Percentiles rank a stretch among this genome's conserved stretches.
phyloP scores from a whole-genome alignment of 306 rosid genomes.

The Vigna hirtella region DNA sequence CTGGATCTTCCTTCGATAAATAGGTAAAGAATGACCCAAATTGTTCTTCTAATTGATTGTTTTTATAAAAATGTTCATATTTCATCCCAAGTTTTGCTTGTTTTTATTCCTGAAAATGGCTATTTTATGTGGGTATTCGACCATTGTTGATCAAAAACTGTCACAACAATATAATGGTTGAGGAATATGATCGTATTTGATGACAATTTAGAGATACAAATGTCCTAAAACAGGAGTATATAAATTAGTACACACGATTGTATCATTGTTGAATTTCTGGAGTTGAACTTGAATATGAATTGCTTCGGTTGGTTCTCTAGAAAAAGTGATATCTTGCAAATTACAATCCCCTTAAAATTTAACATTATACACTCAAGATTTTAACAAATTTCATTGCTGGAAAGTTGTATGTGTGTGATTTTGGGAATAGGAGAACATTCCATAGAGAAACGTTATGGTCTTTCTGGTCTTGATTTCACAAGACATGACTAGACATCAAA shows the following conservation, averaged over 20 bases:
- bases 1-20: conserved; percentile 85
- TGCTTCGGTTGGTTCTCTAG: conserved; percentile 19
- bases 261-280: conserved; percentile 8
- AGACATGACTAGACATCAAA: background rate
- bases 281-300: background rate
- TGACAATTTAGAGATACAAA: conserved; percentile 19
- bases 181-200: background rate
- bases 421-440: background rate
- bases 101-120: conserved; percentile 33
- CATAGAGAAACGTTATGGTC: background rate
- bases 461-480: conserved; percentile 4
- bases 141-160: conserved; percentile 9
- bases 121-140: background rate
- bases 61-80: background rate
- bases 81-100: conserved; percentile 12
- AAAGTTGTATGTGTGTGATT: conserved; percentile 25
- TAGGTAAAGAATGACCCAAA: conserved; percentile 58
- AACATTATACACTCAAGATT: background rate
- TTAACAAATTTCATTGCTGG: conserved; percentile 13
- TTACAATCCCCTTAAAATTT: background rate
- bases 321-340: conserved; percentile 17
- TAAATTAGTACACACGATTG: background rate
- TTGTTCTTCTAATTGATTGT: conserved; percentile 20
- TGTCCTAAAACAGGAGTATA: background rate
- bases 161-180: conserved; percentile 10